A percentile compares a stretch with the other conserved stretches of the same genome.
Conservation (phyloP, 2,329 filamentous ascomycete genomes). For the Fusarium miscanthi region DNA sequence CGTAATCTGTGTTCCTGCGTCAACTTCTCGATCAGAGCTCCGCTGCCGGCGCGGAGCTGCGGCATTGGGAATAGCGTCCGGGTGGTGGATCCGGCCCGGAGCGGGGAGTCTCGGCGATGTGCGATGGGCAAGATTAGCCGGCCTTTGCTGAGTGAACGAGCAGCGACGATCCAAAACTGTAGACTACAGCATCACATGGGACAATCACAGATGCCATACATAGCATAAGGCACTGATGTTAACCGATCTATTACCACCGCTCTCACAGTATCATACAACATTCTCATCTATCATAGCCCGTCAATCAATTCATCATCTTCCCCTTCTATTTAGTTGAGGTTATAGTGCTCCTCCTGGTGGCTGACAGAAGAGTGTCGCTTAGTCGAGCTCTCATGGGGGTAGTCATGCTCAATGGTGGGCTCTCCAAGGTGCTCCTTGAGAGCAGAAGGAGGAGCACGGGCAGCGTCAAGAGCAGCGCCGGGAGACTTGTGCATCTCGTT, state of each 20-base stretch:
- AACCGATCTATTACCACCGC: accelerated
- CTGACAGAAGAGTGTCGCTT: constrained; percentile 45
- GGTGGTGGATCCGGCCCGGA: constrained; percentile 1
- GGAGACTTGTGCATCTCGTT: background rate
- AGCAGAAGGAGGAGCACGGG: constrained; percentile 44
- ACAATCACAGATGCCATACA: accelerated
- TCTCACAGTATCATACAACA: accelerated
- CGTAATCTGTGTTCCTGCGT: constrained; percentile 11
- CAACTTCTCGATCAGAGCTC: background rate
- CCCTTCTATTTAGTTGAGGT: constrained; percentile 5
- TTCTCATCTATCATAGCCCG: background rate
- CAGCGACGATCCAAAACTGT: too few relatives aligned
- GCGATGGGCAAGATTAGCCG: background rate
- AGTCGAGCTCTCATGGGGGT: constrained; percentile 47
- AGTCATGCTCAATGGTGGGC: constrained; percentile 47
- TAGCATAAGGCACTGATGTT: accelerated
- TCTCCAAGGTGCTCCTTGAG: constrained; percentile 42
- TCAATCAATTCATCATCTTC: background rate
- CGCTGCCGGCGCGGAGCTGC: constrained; percentile 27
- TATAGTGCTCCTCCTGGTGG: constrained; percentile 48
- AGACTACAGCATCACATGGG: accelerated
- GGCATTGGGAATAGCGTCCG: constrained; percentile 26
- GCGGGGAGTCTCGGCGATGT: constrained; percentile 8
- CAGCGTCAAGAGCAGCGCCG: constrained; percentile 31
- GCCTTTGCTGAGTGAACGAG: background rate